Percentiles rank a stretch among this genome's conserved stretches.
These are phyloP conservation scores for Zanthoxylum bungeanum DNA, from an alignment of 345 rosid species.

Conservation along the genomic window DNA sequence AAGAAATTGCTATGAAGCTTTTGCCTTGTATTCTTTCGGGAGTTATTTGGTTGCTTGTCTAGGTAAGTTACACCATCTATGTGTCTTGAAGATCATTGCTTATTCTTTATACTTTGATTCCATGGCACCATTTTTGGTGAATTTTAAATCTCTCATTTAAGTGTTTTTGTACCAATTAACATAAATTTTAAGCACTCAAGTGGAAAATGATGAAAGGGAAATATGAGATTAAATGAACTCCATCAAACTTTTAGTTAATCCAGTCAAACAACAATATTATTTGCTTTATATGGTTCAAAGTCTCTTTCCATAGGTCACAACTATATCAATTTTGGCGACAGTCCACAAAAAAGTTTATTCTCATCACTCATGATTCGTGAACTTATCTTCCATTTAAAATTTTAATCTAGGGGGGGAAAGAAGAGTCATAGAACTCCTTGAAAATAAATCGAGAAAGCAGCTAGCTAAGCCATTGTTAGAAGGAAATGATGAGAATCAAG, in stretches of 20 bases:
- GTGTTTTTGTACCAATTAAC: neutral
- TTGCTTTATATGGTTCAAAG: neutral
- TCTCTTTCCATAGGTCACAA: neutral
- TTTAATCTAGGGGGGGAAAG: slow-evolving; percentile 64
- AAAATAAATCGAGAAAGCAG: slow-evolving; percentile 42
- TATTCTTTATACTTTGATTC: neutral
- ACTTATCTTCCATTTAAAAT: slow-evolving; percentile 3
- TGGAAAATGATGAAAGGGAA: neutral
- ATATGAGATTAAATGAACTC: no score
- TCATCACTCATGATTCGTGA: neutral
- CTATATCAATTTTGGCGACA: neutral
- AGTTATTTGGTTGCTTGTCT: slow-evolving; percentile 89
- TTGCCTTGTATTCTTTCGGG: slow-evolving; percentile 84
- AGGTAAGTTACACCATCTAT: slow-evolving; percentile 38
- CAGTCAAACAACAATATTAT: neutral
- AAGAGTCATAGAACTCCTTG: slow-evolving; percentile 57
- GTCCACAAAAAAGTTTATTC: neutral
- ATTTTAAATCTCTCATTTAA: neutral
- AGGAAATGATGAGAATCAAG: slow-evolving; percentile 22
- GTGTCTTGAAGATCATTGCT: neutral
- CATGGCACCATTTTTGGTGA: neutral
- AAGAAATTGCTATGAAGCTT: slow-evolving; percentile 89
- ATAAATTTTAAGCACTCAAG: neutral
- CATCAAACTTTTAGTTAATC: neutral
- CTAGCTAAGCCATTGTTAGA: slow-evolving; percentile 47